These are phyloP conservation scores for Chloroidium sp. DNA, from an alignment of 163 green algal genomes.

Conservation along the genomic window DNA sequence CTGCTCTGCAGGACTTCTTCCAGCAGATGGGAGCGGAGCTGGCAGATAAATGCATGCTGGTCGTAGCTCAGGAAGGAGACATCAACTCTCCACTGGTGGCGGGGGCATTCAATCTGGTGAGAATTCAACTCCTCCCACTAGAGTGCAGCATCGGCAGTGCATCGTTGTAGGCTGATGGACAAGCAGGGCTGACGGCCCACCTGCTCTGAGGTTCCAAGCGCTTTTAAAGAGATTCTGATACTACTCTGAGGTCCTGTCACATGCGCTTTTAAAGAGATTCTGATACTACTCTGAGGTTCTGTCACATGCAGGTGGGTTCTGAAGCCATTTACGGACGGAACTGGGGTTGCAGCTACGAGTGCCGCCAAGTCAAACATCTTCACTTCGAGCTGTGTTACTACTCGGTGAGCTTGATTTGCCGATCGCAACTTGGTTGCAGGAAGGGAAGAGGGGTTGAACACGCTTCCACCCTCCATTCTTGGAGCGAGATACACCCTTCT, in stretches of 20 bases:
- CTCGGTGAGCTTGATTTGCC: conserved; percentile 32
- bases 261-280: neutral
- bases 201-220: neutral
- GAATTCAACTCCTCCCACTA: conserved; percentile 26
- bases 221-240: neutral
- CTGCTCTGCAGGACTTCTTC: conserved; percentile 65
- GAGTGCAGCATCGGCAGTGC: too few relatives aligned
- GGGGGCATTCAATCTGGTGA: conserved; percentile 76
- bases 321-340: conserved; percentile 58
- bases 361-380: conserved; percentile 47
- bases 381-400: conserved; percentile 96
- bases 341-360: conserved; percentile 59
- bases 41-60: conserved; percentile 64
- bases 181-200: neutral
- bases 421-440: neutral
- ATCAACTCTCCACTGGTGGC: conserved; percentile 38
- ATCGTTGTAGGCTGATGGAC: conserved; percentile 37
- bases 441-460: neutral
- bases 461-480: neutral
- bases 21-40: conserved; percentile 44
- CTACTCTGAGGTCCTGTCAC: neutral
- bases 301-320: neutral
- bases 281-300: neutral
- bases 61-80: conserved; percentile 54
- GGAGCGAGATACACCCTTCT: neutral